phyloP scores from a whole-genome alignment of 2,329 filamentous ascomycete species.

The Triangularia setosa region DNA sequence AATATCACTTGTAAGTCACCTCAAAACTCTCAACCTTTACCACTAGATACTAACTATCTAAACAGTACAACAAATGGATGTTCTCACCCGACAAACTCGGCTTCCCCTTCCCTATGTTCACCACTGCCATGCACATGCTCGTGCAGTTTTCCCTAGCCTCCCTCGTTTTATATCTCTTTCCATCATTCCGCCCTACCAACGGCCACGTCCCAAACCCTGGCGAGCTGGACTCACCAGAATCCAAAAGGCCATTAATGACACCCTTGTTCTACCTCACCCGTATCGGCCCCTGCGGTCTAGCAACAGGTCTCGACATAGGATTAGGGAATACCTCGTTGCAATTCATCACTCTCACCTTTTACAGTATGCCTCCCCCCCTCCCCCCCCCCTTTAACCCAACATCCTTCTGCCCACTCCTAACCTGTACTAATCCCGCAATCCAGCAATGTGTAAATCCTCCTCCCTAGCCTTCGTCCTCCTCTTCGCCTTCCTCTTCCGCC shows the following conservation, averaged over 20 bases:
- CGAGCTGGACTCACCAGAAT: slow-evolving; percentile 51
- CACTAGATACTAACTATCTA: slow-evolving; percentile 27
- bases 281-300: slow-evolving; percentile 85
- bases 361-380: slow-evolving; percentile 56
- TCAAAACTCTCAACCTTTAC: neutral
- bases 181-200: slow-evolving; percentile 69
- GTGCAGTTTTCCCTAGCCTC: slow-evolving; percentile 83
- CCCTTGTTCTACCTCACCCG: slow-evolving; percentile 88
- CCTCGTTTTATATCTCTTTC: slow-evolving; percentile 75
- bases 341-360: slow-evolving; percentile 95
- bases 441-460: slow-evolving; percentile 97
- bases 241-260: slow-evolving; percentile 67
- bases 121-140: slow-evolving; percentile 90
- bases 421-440: neutral
- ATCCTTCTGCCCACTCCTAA: neutral
- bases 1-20: slow-evolving; percentile 72
- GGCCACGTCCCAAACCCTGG: slow-evolving; percentile 45
- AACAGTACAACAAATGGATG: slow-evolving; percentile 99
- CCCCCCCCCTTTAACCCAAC: too few relatives aligned
- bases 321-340: slow-evolving; percentile 93
- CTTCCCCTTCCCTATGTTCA: slow-evolving; percentile 93
- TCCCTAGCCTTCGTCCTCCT: slow-evolving; percentile 90
- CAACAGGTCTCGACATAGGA: slow-evolving; percentile 93
- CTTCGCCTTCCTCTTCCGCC: slow-evolving; percentile 89
- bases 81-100: slow-evolving; percentile 80